Percentiles rank a stretch among this genome's conserved stretches.
phyloP scores from a whole-genome alignment of 345 rosid genomes.

The Draba incana region DNA sequence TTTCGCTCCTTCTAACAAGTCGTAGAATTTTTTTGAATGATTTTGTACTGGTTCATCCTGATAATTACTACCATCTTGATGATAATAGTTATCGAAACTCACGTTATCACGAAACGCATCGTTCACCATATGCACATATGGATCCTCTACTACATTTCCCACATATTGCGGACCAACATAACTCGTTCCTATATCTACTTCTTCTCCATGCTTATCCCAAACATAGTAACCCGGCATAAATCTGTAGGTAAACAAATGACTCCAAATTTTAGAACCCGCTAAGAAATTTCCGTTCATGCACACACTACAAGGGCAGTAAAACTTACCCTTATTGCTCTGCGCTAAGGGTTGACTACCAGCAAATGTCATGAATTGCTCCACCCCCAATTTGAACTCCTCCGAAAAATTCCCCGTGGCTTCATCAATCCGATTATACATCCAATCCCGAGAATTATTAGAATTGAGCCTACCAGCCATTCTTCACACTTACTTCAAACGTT shows the following conservation, averaged over 20 bases:
- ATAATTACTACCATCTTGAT: neutral
- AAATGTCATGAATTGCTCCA: neutral
- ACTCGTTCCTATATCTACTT: neutral
- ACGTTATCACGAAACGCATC: neutral
- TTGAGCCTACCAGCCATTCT: too few relatives aligned
- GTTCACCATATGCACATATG: too few relatives aligned
- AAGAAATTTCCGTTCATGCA: neutral
- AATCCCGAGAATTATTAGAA: too few relatives aligned
- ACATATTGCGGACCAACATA: neutral
- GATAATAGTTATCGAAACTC: neutral
- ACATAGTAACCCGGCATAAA: too few relatives aligned
- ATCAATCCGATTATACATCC: too few relatives aligned
- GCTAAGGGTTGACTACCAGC: neutral
- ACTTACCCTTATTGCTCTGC: neutral
- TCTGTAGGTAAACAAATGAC: too few relatives aligned
- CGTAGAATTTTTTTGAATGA: neutral
- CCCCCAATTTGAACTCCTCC: too few relatives aligned
- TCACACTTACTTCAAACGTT: too few relatives aligned
- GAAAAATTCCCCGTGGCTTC: too few relatives aligned
- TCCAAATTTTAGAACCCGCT: neutral
- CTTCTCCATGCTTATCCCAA: neutral
- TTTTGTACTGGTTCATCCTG: neutral
- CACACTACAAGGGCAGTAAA: neutral
- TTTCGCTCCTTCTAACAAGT: neutral
- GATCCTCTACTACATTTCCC: neutral